These are phyloP conservation scores for Kluyveromyces marxianus DNA, from an alignment of 1,139 yeast species.

Conservation along the genomic window DNA sequence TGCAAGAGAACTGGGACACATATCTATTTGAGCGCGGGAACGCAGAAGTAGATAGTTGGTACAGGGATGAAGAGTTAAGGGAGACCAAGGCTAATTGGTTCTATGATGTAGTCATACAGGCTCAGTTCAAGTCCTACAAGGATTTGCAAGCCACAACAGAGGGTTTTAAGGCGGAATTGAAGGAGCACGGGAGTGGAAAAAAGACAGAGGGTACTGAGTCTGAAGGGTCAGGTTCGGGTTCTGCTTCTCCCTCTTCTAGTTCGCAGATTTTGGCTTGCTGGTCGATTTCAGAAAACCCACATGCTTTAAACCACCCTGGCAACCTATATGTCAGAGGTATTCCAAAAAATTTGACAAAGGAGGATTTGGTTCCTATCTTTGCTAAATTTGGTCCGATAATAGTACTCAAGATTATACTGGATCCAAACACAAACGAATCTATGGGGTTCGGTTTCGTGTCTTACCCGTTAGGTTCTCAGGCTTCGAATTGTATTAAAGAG, in stretches of 20 bases:
- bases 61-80: constrained; percentile 6
- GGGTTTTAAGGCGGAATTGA: constrained; percentile 7
- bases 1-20: constrained; percentile 16
- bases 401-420: constrained; percentile 39
- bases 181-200: neutral
- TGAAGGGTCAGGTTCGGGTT: neutral
- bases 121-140: constrained; percentile 22
- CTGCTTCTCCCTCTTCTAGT: neutral
- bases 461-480: constrained; percentile 35
- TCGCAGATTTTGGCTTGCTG: constrained; percentile 13
- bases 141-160: constrained; percentile 10
- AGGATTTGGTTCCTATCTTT: constrained; percentile 35
- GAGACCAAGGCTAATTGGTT: constrained; percentile 11
- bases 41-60: constrained; percentile 15
- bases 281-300: constrained; percentile 26
- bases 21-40: constrained; percentile 22
- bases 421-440: constrained; percentile 34
- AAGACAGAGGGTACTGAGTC: neutral
- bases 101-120: constrained; percentile 24
- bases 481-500: constrained; percentile 38
- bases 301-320: constrained; percentile 58
- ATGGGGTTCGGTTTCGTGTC: constrained; percentile 45
- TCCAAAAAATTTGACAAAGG: constrained; percentile 34
- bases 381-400: constrained; percentile 37
- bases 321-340: constrained; percentile 51